Conservation (phyloP, 2,329 filamentous ascomycete species). For the Sordariomycetes sp. region DNA sequence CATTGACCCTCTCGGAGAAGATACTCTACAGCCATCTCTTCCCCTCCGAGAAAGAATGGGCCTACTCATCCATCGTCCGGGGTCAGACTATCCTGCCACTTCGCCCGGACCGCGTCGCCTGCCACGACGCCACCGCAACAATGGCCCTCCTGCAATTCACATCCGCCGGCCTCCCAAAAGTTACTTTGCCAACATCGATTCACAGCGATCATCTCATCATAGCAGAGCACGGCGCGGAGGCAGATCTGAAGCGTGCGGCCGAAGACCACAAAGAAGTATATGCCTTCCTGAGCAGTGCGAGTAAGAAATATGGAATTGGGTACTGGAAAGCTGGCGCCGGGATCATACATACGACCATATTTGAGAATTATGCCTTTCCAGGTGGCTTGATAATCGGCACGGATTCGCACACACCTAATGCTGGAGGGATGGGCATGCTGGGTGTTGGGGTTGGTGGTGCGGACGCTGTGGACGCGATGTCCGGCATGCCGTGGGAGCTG, state of each 20-base stretch:
- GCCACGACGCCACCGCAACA: slow-evolving; percentile 30
- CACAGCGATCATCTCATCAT: slow-evolving; percentile 29
- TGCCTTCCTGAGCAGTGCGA: slow-evolving; percentile 24
- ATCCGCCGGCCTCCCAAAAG: slow-evolving; percentile 25
- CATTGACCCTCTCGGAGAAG: slow-evolving; percentile 27
- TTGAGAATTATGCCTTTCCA: slow-evolving; percentile 28
- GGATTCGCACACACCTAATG: slow-evolving; percentile 26
- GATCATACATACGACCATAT: slow-evolving; percentile 27
- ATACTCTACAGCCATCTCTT: slow-evolving; percentile 26
- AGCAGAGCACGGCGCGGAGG: slow-evolving; percentile 17
- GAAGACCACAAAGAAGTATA: slow-evolving; percentile 26
- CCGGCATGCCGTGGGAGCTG: slow-evolving; percentile 22
- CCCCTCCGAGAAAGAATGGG: slow-evolving; percentile 14
- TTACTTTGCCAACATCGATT: slow-evolving; percentile 26
- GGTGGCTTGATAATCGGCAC: slow-evolving; percentile 25
- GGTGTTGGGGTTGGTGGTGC: slow-evolving; percentile 32
- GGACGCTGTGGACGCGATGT: slow-evolving; percentile 35
- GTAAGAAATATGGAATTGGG: slow-evolving; percentile 35
- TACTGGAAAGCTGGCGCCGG: slow-evolving; percentile 26
- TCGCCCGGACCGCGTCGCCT: slow-evolving; percentile 27
- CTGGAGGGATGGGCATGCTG: slow-evolving; percentile 23
- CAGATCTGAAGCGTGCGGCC: slow-evolving; percentile 16
- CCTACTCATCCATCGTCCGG: slow-evolving; percentile 20
- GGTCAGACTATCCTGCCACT: slow-evolving; percentile 26
- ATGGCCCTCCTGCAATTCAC: slow-evolving; percentile 33